Base-by-base conservation (phyloP, 768 basidiomycete species). In the Hypholoma sublateritium region DNA sequence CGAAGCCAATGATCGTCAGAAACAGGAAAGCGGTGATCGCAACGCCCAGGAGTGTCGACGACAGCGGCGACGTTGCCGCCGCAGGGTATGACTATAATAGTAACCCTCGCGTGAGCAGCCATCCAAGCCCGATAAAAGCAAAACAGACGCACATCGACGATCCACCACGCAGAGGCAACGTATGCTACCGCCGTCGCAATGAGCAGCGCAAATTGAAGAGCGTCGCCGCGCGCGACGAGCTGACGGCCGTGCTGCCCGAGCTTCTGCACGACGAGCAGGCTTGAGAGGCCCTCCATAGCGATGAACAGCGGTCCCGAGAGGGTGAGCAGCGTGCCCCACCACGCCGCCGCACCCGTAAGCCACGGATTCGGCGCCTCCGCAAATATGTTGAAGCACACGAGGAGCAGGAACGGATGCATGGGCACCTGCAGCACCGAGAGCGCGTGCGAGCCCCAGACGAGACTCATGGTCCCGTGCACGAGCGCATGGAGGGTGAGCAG, bases 1-100 rank as follows among this genome's bases (percentile, higher is more conserved):
- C 85, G 70, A 98, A 95, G 5, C 95, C 95, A 60, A 98, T 96
- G 62, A 91, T 79, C 1, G 94, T 94, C 41, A 97, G 79, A 74
- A 97, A 98, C 28, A 96, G 71, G 67, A 96, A 88, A 9, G 93
- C 86, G 0, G 95, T 93, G 56, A 96, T 74, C 2, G 93, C 91
- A 2, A 88, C 89, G 2, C 95, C 95, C 16, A 98, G 78, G 9
- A 98, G 76, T 2, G 95, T 95, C 1, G 95, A 91, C 9, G 93
- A 90, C 32, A 96, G 77, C 8, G 95, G 91, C 0, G 92, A 90
- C 8, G 87, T 82, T 5, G 93, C 89, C 5, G 89, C 89, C 2
- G 87, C 80, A 22, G 93, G 88, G 71, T 94, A 95, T 3, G 89
- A 83, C 88, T 93, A 25, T 36, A 41, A 25, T 22, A 35, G 13